phyloP scores from a whole-genome alignment of 768 basidiomycete genomes.

The Termitomyces eurrhizus region DNA sequence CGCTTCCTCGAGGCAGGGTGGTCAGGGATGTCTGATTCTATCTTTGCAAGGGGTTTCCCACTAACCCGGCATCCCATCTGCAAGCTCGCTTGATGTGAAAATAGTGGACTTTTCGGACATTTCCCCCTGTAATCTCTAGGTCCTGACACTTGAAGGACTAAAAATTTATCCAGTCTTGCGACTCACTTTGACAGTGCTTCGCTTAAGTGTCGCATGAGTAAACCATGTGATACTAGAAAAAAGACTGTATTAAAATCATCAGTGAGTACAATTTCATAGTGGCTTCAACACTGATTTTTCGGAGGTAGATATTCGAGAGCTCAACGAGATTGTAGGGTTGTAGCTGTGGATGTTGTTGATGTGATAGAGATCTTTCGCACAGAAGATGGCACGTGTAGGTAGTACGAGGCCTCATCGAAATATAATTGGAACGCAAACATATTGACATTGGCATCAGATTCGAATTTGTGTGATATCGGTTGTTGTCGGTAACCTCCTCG shows the following conservation, averaged over 20 bases:
- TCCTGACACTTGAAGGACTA: neutral
- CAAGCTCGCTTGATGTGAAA: neutral
- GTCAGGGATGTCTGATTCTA: neutral
- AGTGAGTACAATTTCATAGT: neutral
- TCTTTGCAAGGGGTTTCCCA: neutral
- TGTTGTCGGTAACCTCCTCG: constrained; percentile 1
- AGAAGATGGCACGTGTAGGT: neutral
- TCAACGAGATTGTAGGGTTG: neutral
- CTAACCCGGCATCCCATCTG: neutral
- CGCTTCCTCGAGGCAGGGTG: neutral
- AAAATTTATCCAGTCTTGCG: neutral
- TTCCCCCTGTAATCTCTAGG: neutral
- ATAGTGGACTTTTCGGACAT: neutral
- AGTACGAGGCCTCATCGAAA: neutral
- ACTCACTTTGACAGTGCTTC: neutral
- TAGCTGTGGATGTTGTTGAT: neutral
- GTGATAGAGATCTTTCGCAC: neutral
- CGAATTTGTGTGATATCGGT: neutral
- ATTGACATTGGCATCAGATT: neutral
- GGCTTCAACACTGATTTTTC: neutral
- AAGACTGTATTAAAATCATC: neutral
- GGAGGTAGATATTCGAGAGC: neutral
- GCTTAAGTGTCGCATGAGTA: neutral
- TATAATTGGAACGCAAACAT: neutral
- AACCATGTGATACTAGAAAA: neutral